Evolutionary conservation across 139 green algal species (phyloP), one percentile per base, ranked within the genome.

Genomic region (Asterochloris erici): DNA sequence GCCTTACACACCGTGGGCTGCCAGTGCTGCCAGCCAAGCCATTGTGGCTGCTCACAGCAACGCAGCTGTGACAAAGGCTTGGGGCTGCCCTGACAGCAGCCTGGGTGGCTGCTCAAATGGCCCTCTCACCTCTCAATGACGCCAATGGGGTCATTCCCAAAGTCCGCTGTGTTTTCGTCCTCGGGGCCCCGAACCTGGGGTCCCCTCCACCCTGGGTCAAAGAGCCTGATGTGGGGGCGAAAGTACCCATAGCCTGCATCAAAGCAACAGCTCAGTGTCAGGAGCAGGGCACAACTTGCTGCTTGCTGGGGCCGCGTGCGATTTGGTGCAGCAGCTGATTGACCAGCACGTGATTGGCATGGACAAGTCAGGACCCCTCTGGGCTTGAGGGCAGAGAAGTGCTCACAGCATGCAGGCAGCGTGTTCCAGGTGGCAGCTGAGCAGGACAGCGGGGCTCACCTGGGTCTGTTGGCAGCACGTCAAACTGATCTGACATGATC

Each of bases 161-260:
- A 73, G 27, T 81, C 63, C 69, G 62, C 63, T 21, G 26, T 64
- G 27, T 73, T 13, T n/a, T 47, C 77, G 54, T 28, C 24, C 26
- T 26, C 21, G 6, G 11, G 23, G 14, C 66, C 14, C 4, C n/a
- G 74, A 28, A 81, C 63, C 61, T 63, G 16, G 13, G 77, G 63
- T 14, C 77, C 77, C 9, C 63, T n/a, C 77, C 77, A 81, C 11
- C 77, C 77, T 9, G 77, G 77, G 27, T 81, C 77, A 73, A 81
- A 81, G 12, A 81, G 16, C 12, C 77, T n/a, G 10, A 81, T 64
- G 73, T 81, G 77, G 14, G 62, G 62, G n/a, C 77, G 47, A 14
- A 81, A 26, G 63, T 81, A 81, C n/a, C 77, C 77, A 81, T 81
- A 81, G 13, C 77, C 77, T 81, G 13, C 76, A 81, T 14, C 17